phyloP scores from a whole-genome alignment of 1,139 yeast genomes.

The Candida albicans region DNA sequence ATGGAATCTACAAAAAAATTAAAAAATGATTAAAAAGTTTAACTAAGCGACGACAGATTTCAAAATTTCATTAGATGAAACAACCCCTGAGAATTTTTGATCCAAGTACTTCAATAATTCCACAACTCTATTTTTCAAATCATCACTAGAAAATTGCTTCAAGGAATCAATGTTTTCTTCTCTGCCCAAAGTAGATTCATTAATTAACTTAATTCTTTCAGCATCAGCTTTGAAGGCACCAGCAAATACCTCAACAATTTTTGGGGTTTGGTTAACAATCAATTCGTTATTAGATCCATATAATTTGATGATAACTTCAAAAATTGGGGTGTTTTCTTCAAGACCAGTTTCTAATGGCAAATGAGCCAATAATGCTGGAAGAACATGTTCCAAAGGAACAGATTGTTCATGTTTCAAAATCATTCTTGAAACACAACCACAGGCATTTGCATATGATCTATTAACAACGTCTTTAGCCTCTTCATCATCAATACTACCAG shows the following conservation, averaged over 20 bases:
- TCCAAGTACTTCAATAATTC: slow-evolving; percentile 75
- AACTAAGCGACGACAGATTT: slow-evolving; percentile 50
- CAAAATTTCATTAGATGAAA: slow-evolving; percentile 55
- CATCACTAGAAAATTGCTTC: slow-evolving; percentile 75
- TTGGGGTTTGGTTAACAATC: slow-evolving; percentile 59
- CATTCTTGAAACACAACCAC: slow-evolving; percentile 97
- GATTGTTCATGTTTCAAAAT: slow-evolving; percentile 68
- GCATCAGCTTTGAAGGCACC: slow-evolving; percentile 71
- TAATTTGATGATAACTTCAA: slow-evolving; percentile 70
- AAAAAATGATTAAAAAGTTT: background rate
- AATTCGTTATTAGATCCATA: slow-evolving; percentile 63
- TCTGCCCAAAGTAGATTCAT: slow-evolving; percentile 77
- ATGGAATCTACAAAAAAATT: too few relatives aligned
- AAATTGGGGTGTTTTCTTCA: slow-evolving; percentile 92
- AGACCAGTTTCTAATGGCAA: slow-evolving; percentile 86
- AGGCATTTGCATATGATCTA: slow-evolving; percentile 89
- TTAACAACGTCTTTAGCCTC: slow-evolving; percentile 79
- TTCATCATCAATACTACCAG: slow-evolving; percentile 61
- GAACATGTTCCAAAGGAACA: slow-evolving; percentile 78
- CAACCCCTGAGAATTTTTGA: slow-evolving; percentile 59
- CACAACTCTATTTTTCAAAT: slow-evolving; percentile 61
- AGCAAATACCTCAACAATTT: slow-evolving; percentile 66
- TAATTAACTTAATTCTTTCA: slow-evolving; percentile 66
- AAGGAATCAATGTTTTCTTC: slow-evolving; percentile 75
- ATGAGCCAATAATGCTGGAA: slow-evolving; percentile 73